Evolutionary conservation across 306 rosid species (phyloP), one percentile per base, ranked within the genome.

Genomic region (Astragalus glycyphyllos): DNA sequence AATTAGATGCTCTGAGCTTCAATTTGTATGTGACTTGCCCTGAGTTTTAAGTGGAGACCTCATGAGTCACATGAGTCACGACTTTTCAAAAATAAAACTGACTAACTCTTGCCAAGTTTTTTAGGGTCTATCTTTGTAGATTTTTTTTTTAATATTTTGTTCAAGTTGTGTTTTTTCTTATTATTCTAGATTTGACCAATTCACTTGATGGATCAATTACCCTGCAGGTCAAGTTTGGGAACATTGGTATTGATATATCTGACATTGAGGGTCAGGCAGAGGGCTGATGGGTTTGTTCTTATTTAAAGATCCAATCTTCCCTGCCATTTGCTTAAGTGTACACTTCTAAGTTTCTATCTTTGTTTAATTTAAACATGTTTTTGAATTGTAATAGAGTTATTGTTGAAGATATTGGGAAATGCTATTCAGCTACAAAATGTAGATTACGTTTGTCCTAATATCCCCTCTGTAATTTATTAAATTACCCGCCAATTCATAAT

Each of bases 141-240:
- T 15, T 20, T 20, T 20, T 20, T 20, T 20, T 20, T 20, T 20
- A 20, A 20, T 20, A 20, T 2, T 20, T 20, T 20, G 23, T 20
- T 20, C 23, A 20, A 20, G 23, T 20, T 20, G 23, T 20, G 23
- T 20, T 20, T 20, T 20, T 20, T 20, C 23, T 20, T 20, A 20
- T 2, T 20, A 20, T 20, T 20, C 23, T 20, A 20, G 17, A 26
- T 59, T 65, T 13, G 62, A 50, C 13, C 71, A 7, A 44, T 80
- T 73, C 38, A 55, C 56, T 69, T 58, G 76, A 73, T 57, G 10
- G 23, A 59, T 58, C 55, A 16, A 47, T 45, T 60, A 55, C 34
- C 20, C 41, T 72, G 60, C 90, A 92, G 98, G 86, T 92, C 98
- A 77, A 90, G 89, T 84, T 81, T 92, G 79, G 98, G 98, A 70